Percentiles rank a stretch among this genome's conserved stretches.
Evolutionary conservation across 495 filamentous ascomycete species (phyloP).

Genomic region (Lentithecium fluviatile): DNA sequence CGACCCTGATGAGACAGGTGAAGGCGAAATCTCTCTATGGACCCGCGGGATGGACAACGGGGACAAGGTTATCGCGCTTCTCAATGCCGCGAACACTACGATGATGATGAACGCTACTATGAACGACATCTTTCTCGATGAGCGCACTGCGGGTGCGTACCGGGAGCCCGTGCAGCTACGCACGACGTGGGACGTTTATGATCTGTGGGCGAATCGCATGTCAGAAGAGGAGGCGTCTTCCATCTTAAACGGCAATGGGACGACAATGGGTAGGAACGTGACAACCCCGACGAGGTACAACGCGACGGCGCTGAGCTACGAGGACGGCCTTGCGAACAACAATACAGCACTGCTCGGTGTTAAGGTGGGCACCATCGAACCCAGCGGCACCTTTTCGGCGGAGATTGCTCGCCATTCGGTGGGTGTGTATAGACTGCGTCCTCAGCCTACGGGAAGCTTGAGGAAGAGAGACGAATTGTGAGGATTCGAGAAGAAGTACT

Average conservation of each 20-base stretch:
- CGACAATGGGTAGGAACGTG: not conserved
- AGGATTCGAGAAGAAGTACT: too few species aligned
- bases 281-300: constrained; percentile 45
- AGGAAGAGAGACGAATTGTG: constrained; percentile 51
- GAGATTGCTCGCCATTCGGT: constrained; percentile 49
- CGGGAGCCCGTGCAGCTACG: constrained; percentile 42
- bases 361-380: constrained; percentile 45
- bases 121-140: constrained; percentile 55
- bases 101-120: constrained; percentile 53
- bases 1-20: constrained; percentile 37
- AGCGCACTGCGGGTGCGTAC: constrained; percentile 43
- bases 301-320: constrained; percentile 46
- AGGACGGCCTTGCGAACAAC: constrained; percentile 44
- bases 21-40: constrained; percentile 53
- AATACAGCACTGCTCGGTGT: constrained; percentile 47
- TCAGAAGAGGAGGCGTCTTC: constrained; percentile 44
- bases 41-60: constrained; percentile 48
- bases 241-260: constrained; percentile 43
- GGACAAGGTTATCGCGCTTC: constrained; percentile 50
- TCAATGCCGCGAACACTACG: constrained; percentile 49
- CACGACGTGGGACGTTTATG: constrained; percentile 53
- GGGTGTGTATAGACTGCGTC: constrained; percentile 49
- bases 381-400: constrained; percentile 45
- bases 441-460: constrained; percentile 25
- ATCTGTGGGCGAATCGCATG: constrained; percentile 60